Conservation (phyloP, 768 basidiomycete genomes). For the Suillus alpinus region DNA sequence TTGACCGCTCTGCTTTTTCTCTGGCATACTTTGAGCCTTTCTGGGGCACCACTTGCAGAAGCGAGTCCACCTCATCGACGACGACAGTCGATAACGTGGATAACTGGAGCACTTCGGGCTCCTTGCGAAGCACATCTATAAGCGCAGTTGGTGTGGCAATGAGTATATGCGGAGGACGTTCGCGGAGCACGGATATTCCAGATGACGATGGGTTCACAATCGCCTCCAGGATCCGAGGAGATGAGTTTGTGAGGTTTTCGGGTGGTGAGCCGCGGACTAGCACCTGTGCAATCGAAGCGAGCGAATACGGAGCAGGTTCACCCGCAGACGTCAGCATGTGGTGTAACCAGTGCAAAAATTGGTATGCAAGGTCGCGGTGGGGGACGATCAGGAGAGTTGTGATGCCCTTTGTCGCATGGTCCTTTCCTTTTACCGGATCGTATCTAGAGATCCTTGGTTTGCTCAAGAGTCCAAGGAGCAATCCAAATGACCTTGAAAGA, state of each 20-base stretch:
- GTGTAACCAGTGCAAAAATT: slow-evolving; percentile 65
- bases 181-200: slow-evolving; percentile 37
- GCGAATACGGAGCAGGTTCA: slow-evolving; percentile 26
- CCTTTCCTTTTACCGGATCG: slow-evolving; percentile 17
- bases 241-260: slow-evolving; percentile 21
- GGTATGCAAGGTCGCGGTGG: slow-evolving; percentile 69
- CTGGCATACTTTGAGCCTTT: slow-evolving; percentile 37
- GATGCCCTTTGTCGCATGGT: slow-evolving; percentile 30
- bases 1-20: slow-evolving; percentile 39
- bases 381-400: slow-evolving; percentile 67
- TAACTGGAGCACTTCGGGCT: slow-evolving; percentile 44
- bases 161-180: slow-evolving; percentile 59
- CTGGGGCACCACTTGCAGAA: slow-evolving; percentile 54
- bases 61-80: slow-evolving; percentile 76
- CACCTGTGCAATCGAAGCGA: slow-evolving; percentile 53
- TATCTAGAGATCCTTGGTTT: slow-evolving; percentile 39
- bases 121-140: slow-evolving; percentile 49
- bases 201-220: slow-evolving; percentile 23
- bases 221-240: slow-evolving; percentile 26
- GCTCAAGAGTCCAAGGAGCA: slow-evolving; percentile 63
- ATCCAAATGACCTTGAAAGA: slow-evolving; percentile 62
- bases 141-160: slow-evolving; percentile 72
- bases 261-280: slow-evolving; percentile 54
- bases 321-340: slow-evolving; percentile 39
- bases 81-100: slow-evolving; percentile 53